These are phyloP conservation scores for Lagenidium giganteum DNA, from an alignment of 352 stramenopile genomes.

Conservation along the genomic window DNA sequence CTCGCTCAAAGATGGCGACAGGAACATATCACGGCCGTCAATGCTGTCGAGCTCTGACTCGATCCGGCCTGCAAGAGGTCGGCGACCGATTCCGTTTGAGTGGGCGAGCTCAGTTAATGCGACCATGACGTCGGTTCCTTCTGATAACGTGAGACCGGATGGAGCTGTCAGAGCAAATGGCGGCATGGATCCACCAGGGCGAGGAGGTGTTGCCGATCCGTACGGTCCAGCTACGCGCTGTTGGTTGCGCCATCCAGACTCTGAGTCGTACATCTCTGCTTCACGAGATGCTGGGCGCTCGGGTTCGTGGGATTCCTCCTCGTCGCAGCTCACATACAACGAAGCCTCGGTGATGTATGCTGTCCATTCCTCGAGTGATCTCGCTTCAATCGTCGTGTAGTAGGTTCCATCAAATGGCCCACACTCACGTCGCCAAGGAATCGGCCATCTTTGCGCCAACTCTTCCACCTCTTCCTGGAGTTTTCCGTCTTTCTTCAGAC, in stretches of 20 bases:
- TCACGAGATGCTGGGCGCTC: no score
- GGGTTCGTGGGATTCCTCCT: no score
- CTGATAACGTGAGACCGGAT: conserved; percentile 63
- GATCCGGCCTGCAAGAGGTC: conserved; percentile 40
- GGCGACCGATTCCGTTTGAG: conserved; percentile 21
- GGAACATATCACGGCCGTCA: conserved; percentile 67
- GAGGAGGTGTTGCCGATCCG: not conserved
- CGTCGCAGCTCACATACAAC: conserved; percentile 56
- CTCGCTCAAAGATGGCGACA: conserved; percentile 80
- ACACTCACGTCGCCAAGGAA: conserved; percentile 78
- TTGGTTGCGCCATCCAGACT: no score
- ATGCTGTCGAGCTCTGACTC: conserved; percentile 46
- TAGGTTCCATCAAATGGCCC: conserved; percentile 58
- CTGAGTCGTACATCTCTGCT: not conserved
- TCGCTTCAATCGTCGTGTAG: conserved; percentile 53
- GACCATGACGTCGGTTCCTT: conserved; percentile 77
- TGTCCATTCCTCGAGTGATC: conserved; percentile 72
- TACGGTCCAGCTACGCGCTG: no score
- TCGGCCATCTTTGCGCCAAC: conserved; percentile 40
- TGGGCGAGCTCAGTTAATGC: conserved; percentile 50
- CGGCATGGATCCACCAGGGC: no score
- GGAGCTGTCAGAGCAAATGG: conserved; percentile 25
- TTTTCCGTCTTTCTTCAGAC: conserved; percentile 30
- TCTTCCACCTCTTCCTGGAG: conserved; percentile 28
- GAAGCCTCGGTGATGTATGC: conserved; percentile 63